phyloP scores from a whole-genome alignment of 495 filamentous ascomycete genomes.

The Hypoxylon crocopeplum region DNA sequence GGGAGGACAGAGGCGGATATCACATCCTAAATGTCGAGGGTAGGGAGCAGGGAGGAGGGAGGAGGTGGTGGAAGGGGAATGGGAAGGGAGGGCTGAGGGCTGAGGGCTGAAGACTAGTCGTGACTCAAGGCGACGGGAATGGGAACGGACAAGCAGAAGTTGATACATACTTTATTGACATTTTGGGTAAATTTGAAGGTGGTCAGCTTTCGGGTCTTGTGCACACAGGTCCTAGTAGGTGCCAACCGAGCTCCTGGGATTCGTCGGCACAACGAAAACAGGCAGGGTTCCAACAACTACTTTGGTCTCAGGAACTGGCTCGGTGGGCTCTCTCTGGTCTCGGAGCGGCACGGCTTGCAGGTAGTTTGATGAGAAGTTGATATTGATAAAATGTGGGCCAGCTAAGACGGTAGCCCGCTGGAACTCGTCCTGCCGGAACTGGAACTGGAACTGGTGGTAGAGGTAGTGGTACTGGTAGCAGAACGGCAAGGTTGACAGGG shows the following conservation, averaged over 20 bases:
- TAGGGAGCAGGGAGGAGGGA: constrained; percentile 21
- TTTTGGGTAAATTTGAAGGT: constrained; percentile 54
- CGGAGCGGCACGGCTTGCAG: constrained; percentile 45
- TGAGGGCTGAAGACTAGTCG: constrained; percentile 4
- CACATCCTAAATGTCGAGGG: constrained; percentile 39
- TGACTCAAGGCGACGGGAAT: constrained; percentile 25
- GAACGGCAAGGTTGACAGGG: constrained; percentile 27
- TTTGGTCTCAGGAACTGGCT: constrained; percentile 33
- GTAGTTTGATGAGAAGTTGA: constrained; percentile 39
- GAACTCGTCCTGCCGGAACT: constrained; percentile 32
- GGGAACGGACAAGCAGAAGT: constrained; percentile 31
- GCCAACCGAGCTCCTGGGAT: constrained; percentile 44
- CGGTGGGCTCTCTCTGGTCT: constrained; percentile 35
- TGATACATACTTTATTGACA: constrained; percentile 73
- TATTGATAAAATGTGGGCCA: constrained; percentile 38
- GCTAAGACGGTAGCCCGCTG: constrained; percentile 38
- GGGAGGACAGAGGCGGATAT: constrained; percentile 33
- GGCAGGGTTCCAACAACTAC: constrained; percentile 40
- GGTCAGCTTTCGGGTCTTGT: constrained; percentile 50
- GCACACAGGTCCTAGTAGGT: constrained; percentile 33
- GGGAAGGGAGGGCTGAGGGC: constrained; percentile 25
- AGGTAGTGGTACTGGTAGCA: too few species aligned
- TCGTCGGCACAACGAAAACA: constrained; percentile 43
- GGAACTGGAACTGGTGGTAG: too few species aligned
- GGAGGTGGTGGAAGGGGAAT: constrained; percentile 22